Conservation (phyloP, 345 rosid species). For the Eucalyptus tenuipes region DNA sequence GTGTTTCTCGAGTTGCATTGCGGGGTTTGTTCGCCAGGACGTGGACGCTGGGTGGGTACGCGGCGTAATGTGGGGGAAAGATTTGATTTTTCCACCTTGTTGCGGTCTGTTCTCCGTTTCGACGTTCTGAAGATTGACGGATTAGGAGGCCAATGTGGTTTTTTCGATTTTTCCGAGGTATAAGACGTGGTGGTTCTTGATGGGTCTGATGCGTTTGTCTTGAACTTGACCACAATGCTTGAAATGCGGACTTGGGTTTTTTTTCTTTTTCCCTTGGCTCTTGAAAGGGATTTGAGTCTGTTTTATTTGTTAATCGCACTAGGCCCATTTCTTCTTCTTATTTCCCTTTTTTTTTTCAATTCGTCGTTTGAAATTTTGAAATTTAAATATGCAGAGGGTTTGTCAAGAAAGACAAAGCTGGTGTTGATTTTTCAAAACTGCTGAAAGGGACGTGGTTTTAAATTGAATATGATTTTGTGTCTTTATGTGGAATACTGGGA, state of each 20-base stretch:
- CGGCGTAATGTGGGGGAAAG: background rate
- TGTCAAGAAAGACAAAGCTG: background rate
- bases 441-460: background rate
- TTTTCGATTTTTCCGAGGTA: background rate
- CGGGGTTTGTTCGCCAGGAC: background rate
- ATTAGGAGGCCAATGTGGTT: background rate
- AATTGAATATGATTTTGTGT: background rate
- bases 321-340: background rate
- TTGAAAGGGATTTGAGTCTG: background rate
- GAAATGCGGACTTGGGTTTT: background rate
- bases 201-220: background rate
- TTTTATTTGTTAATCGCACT: background rate
- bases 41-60: background rate
- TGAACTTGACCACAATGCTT: background rate
- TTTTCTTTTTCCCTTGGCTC: background rate
- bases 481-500: background rate
- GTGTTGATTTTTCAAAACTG: background rate
- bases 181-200: background rate
- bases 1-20: background rate
- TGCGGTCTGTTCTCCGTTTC: background rate
- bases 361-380: background rate
- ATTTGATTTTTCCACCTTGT: background rate
- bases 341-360: background rate
- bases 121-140: background rate
- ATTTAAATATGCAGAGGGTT: background rate